phyloP scores from a whole-genome alignment of 2,329 filamentous ascomycete species.

The Chrysosporium queenslandicum region DNA sequence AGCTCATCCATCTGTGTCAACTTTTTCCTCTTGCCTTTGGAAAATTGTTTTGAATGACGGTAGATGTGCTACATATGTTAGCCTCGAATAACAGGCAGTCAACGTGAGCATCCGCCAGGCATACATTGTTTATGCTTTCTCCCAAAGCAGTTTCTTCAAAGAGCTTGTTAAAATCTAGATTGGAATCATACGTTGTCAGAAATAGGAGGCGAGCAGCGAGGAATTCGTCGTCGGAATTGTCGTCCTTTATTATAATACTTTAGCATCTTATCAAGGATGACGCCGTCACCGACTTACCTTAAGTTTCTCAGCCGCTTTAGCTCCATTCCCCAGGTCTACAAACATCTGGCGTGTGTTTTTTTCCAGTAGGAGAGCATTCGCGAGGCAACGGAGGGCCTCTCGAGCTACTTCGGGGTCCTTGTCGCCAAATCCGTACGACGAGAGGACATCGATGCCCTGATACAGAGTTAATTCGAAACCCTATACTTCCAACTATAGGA shows the following conservation, averaged over 20 bases:
- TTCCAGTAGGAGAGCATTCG: slow-evolving; percentile 69
- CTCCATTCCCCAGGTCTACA: slow-evolving; percentile 57
- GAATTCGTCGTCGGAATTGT: slow-evolving; percentile 76
- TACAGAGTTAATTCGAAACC: slow-evolving; percentile 1
- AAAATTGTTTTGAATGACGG: slow-evolving; percentile 55
- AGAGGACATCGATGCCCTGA: slow-evolving; percentile 65
- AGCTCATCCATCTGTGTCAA: slow-evolving; percentile 53
- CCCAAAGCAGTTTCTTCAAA: slow-evolving; percentile 58
- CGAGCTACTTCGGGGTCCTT: slow-evolving; percentile 54
- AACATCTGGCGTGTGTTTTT: slow-evolving; percentile 60
- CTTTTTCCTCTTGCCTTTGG: slow-evolving; percentile 30
- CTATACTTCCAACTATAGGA: background rate
- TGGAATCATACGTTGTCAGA: slow-evolving; percentile 65
- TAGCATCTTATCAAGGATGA: background rate
- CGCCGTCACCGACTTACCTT: slow-evolving; percentile 35
- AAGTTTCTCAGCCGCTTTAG: slow-evolving; percentile 59
- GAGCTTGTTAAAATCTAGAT: slow-evolving; percentile 55
- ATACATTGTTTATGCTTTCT: slow-evolving; percentile 52
- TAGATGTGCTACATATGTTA: slow-evolving; percentile 48
- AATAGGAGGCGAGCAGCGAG: slow-evolving; percentile 70
- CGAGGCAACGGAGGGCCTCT: slow-evolving; percentile 70
- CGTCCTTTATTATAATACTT: slow-evolving; percentile 38
- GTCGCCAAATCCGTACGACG: slow-evolving; percentile 62
- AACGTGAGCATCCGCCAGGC: background rate
- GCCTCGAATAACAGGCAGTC: background rate